Percentiles rank a stretch among this genome's conserved stretches.
These are phyloP conservation scores for Gleditsia sinensis DNA, from an alignment of 306 rosid species.

Conservation along the genomic window DNA sequence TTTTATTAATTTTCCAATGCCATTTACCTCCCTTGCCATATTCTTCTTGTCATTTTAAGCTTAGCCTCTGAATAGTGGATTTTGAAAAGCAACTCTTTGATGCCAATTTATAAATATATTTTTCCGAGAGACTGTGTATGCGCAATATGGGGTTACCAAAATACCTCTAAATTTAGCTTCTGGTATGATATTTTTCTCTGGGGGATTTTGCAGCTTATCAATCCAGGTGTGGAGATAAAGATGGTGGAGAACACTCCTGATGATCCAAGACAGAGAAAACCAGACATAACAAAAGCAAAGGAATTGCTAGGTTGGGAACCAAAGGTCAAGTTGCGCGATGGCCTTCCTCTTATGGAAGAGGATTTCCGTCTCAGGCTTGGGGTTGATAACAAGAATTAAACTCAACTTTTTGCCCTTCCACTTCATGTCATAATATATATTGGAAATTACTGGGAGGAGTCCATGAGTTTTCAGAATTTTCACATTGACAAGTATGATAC, in stretches of 20 bases:
- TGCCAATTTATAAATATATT: no score
- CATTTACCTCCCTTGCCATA: neutral
- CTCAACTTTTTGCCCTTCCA: neutral
- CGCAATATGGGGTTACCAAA: neutral
- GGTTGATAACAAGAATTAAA: constrained; percentile 48
- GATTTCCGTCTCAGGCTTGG: constrained; percentile 79
- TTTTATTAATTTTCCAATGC: constrained; percentile 20
- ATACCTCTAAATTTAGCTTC: neutral
- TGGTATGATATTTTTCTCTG: neutral
- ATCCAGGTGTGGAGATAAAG: constrained; percentile 70
- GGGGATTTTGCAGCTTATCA: constrained; percentile 66
- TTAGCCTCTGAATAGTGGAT: neutral
- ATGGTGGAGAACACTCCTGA: constrained; percentile 86
- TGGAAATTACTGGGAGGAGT: constrained; percentile 1
- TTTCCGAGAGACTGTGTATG: neutral
- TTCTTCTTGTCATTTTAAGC: neutral
- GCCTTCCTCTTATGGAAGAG: constrained; percentile 87
- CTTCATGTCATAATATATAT: constrained; percentile 12
- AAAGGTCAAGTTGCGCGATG: constrained; percentile 64
- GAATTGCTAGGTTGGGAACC: constrained; percentile 85
- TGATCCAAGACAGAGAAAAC: constrained; percentile 83
- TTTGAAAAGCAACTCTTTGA: no score
- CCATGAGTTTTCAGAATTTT: constrained; percentile 6
- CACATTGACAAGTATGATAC: constrained; percentile 3
- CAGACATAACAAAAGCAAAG: constrained; percentile 72